Evolutionary conservation across 1,139 yeast species (phyloP).

Genomic region (Debaryomyces coudertii): DNA sequence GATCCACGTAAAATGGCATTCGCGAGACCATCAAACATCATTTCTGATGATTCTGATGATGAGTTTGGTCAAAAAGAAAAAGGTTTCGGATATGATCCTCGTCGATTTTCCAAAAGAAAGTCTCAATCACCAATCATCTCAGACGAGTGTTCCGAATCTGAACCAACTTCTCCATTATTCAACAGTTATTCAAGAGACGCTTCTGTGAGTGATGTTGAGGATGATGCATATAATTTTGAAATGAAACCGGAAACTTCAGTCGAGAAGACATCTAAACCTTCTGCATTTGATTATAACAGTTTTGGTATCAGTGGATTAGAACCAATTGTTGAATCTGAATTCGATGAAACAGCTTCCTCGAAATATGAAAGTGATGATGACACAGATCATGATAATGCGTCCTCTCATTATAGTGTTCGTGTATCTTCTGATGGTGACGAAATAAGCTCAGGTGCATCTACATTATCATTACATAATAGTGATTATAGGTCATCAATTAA

Average conservation of each 20-base stretch:
- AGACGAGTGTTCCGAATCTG: constrained; percentile 11
- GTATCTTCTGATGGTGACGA: constrained; percentile 27
- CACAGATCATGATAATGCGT: constrained; percentile 23
- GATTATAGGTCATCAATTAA: constrained; percentile 35
- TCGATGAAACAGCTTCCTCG: constrained; percentile 37
- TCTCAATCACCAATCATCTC: constrained; percentile 7
- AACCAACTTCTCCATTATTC: constrained; percentile 8
- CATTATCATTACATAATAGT: constrained; percentile 47
- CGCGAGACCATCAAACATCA: constrained; percentile 10
- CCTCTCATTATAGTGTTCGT: constrained; percentile 12
- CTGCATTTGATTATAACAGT: constrained; percentile 31
- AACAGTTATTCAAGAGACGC: constrained; percentile 3
- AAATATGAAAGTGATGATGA: constrained; percentile 37
- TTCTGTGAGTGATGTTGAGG: constrained; percentile 13
- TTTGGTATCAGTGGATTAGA: constrained; percentile 43
- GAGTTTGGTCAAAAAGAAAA: constrained; percentile 20
- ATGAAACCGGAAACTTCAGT: background rate
- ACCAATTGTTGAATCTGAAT: constrained; percentile 43
- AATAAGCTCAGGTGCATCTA: constrained; percentile 38
- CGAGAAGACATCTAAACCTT: constrained; percentile 6
- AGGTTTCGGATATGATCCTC: constrained; percentile 29
- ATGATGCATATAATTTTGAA: constrained; percentile 11
- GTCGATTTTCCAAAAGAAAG: constrained; percentile 20
- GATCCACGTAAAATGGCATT: constrained; percentile 8
- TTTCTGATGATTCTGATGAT: constrained; percentile 18